phyloP scores from a whole-genome alignment of 495 filamentous ascomycete genomes.

The Aspergillus steynii region DNA sequence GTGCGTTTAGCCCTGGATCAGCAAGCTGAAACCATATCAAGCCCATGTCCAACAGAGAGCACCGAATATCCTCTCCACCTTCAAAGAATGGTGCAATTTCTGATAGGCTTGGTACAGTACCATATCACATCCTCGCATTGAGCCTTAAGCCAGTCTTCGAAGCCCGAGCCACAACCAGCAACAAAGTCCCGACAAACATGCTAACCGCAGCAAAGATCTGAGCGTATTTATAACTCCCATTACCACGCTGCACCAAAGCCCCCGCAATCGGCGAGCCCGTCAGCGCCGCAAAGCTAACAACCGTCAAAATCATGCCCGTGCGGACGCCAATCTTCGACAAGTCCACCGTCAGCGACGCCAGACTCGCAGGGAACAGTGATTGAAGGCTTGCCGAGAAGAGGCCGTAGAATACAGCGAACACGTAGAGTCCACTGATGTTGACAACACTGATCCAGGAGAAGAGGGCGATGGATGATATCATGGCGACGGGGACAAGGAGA shows the following conservation, averaged over 20 bases:
- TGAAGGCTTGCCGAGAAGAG: slow-evolving; percentile 60
- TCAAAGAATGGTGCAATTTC: no score
- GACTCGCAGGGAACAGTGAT: slow-evolving; percentile 55
- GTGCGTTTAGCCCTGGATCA: no score
- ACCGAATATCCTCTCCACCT: no score
- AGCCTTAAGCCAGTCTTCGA: neutral
- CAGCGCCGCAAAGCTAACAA: slow-evolving; percentile 64
- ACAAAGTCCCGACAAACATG: neutral
- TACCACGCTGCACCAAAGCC: slow-evolving; percentile 41
- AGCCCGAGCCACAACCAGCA: neutral
- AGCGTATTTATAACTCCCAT: slow-evolving; percentile 50
- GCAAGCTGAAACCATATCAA: no score
- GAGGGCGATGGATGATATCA: slow-evolving; percentile 41
- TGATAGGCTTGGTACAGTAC: no score
- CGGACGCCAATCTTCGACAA: slow-evolving; percentile 61
- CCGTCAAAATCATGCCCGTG: slow-evolving; percentile 72
- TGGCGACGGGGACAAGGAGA: slow-evolving; percentile 44
- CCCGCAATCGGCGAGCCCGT: slow-evolving; percentile 72
- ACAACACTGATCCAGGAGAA: slow-evolving; percentile 57
- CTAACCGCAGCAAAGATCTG: slow-evolving; percentile 45
- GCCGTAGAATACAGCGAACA: slow-evolving; percentile 57
- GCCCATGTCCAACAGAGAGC: no score
- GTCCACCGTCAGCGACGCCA: slow-evolving; percentile 59
- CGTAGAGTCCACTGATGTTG: slow-evolving; percentile 43
- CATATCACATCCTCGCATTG: neutral